These are phyloP conservation scores for Suillus weaverae DNA, from an alignment of 768 basidiomycete species.

Conservation along the genomic window DNA sequence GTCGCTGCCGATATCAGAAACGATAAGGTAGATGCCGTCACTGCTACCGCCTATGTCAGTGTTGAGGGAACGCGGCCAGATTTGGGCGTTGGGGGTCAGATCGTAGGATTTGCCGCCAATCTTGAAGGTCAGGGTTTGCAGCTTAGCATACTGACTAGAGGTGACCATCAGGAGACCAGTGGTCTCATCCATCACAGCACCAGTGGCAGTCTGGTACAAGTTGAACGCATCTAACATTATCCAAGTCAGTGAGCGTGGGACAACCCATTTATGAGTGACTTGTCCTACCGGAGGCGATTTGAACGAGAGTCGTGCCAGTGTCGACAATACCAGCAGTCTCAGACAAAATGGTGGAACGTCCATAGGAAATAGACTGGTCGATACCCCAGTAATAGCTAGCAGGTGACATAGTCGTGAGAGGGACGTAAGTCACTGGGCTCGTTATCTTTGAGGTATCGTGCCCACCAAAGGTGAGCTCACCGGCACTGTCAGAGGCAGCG, in stretches of 20 bases:
- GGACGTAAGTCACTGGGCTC: constrained; percentile 19
- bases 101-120: constrained; percentile 22
- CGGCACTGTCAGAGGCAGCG: constrained; percentile 18
- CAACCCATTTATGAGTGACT: constrained; percentile 1
- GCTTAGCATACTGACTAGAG: constrained; percentile 22
- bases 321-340: constrained; percentile 34
- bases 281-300: constrained; percentile 20
- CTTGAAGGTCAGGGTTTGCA: constrained; percentile 28
- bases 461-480: constrained; percentile 31
- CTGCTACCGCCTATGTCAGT: constrained; percentile 26
- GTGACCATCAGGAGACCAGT: constrained; percentile 34
- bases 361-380: constrained; percentile 32
- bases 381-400: constrained; percentile 33
- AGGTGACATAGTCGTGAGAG: constrained; percentile 24
- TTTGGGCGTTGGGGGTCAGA: constrained; percentile 31
- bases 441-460: constrained; percentile 18
- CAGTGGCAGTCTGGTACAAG: constrained; percentile 26
- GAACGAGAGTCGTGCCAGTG: constrained; percentile 31
- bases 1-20: constrained; percentile 20
- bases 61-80: constrained; percentile 36
- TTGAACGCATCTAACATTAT: constrained; percentile 22
- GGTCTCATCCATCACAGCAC: constrained; percentile 22
- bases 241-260: background rate
- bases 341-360: constrained; percentile 19
- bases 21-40: constrained; percentile 29